Base-by-base conservation (phyloP, 2,329 filamentous ascomycete genomes). In the Fusarium sororula region DNA sequence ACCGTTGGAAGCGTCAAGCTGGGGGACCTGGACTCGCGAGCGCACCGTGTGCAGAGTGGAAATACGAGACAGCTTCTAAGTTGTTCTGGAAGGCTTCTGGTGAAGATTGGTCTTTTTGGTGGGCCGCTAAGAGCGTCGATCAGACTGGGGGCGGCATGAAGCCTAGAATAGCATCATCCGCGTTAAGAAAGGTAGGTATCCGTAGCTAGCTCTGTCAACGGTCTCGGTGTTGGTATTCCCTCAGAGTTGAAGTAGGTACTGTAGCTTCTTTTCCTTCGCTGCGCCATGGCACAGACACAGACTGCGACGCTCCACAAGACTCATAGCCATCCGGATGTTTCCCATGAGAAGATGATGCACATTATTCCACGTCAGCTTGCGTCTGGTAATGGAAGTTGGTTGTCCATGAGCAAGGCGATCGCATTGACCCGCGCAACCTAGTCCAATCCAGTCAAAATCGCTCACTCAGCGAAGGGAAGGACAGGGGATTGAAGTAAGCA, bases 11-110 rank as follows among this genome's bases (percentile, higher is more conserved):
- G 41, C 39, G 35, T 42, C 37, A 67, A 42, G 44, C 20, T 55
- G 51, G 20, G 48, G 32, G 20, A 54, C 51, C 24, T 41, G 44
- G 55, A 32, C 35, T 51, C 48, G 44, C n/a, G 35, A 58, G 65
- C 30, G 47, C 56, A 56, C 58, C 48, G 59, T 64, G 54, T 44
- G 51, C 30, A 58, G 62, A 57, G 50, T 72, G 54, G 71, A 60
- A 66, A 59, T 53, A 56, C 57, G 61, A 66, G 62, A 59, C 64
- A 61, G 54, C 48, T 61, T 63, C 62, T 60, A 64, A 68, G 51
- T 66, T 74, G 63, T 77, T 77, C 75, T 77, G 64, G 75, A 77
- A 77, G 73, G 55, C 73, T 77, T 77, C 75, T 77, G 75, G 53
- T 55, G 57, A 64, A 62, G 44, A 61, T 53, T 68, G 37, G 58